These are phyloP conservation scores for Dactylonectria estremocensis DNA, from an alignment of 2,329 filamentous ascomycete genomes.

Conservation along the genomic window DNA sequence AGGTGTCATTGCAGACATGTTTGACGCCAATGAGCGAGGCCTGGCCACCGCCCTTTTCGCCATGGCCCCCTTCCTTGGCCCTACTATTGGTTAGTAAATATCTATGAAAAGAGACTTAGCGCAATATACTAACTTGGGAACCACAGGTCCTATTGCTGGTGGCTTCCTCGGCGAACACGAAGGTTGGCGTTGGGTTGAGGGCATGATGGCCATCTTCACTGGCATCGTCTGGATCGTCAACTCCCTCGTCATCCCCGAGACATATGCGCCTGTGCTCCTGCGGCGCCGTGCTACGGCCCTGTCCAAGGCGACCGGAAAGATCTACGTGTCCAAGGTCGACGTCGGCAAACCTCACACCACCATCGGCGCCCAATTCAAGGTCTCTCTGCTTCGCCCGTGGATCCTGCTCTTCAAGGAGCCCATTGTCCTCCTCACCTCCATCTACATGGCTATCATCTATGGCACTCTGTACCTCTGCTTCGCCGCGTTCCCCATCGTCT, in stretches of 20 bases:
- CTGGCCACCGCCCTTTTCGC: constrained; percentile 73
- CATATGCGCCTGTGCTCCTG: constrained; percentile 72
- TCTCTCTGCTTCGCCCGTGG: constrained; percentile 75
- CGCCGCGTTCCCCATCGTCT: constrained; percentile 73
- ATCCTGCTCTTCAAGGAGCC: constrained; percentile 76
- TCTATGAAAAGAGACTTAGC: neutral
- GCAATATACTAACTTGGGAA: constrained; percentile 2
- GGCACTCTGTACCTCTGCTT: constrained; percentile 70
- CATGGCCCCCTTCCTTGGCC: constrained; percentile 75
- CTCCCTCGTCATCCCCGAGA: constrained; percentile 69
- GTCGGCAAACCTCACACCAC: constrained; percentile 59
- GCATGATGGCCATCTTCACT: constrained; percentile 73
- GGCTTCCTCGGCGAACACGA: constrained; percentile 73
- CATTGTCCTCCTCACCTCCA: constrained; percentile 74
- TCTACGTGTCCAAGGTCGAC: constrained; percentile 67
- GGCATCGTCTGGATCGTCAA: constrained; percentile 71
- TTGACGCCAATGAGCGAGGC: constrained; percentile 68
- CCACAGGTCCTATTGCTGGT: constrained; percentile 71
- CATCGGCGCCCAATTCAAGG: constrained; percentile 66
- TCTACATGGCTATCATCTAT: constrained; percentile 75
- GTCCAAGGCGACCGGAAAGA: constrained; percentile 67
- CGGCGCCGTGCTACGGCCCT: constrained; percentile 66
- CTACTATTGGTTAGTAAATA: constrained; percentile 61
- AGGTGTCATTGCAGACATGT: constrained; percentile 76
- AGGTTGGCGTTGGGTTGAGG: constrained; percentile 78